phyloP scores from a whole-genome alignment of 1,139 yeast genomes.

The Blastobotrys persicus region DNA sequence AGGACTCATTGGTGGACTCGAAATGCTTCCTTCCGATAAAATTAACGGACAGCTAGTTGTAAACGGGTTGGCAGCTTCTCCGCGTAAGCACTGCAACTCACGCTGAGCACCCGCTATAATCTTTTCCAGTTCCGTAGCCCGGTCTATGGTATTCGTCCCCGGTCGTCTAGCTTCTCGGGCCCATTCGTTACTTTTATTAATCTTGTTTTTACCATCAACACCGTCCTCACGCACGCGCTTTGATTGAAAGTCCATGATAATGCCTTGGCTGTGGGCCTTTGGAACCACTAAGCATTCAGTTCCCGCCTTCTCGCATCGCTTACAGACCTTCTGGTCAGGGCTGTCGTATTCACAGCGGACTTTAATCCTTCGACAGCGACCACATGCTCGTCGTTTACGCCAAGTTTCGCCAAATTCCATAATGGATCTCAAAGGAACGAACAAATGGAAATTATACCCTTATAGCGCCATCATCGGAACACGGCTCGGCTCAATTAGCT shows the following conservation, averaged over 20 bases:
- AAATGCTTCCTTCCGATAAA: not conserved
- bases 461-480: no score
- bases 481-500: no score
- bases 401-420: conserved; percentile 29
- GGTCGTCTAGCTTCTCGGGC: not conserved
- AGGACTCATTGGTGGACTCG: conserved; percentile 4
- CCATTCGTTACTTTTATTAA: conserved; percentile 24
- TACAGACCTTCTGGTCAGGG: conserved; percentile 46
- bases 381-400: conserved; percentile 54
- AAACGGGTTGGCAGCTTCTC: not conserved
- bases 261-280: not conserved
- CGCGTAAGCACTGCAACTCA: not conserved
- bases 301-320: conserved; percentile 46
- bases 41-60: not conserved
- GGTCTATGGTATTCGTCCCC: not conserved
- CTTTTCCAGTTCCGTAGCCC: not conserved
- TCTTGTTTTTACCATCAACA: not conserved
- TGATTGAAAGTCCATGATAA: not conserved
- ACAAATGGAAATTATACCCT: not conserved
- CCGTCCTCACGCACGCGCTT: not conserved
- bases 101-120: not conserved
- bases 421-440: no score
- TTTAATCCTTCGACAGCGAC: conserved; percentile 55
- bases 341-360: conserved; percentile 54
- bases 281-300: conserved; percentile 44